Base-by-base conservation (phyloP, 148 eudicot species). In the Rhododendron vialii region DNA sequence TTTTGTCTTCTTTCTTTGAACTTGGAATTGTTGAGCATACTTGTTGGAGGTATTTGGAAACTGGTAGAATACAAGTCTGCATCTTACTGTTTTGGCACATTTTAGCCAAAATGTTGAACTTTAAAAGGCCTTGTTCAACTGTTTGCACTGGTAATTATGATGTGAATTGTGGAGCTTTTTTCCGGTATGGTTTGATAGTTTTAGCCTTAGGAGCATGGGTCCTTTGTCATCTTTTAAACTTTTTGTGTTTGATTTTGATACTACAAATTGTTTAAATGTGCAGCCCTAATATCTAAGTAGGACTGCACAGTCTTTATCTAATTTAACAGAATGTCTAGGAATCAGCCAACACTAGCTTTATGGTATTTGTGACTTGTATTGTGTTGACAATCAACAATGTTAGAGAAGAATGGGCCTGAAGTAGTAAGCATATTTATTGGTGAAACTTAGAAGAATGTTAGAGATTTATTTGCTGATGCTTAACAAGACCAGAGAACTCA, bases 401-500 rank as follows among this genome's bases (percentile, higher is more conserved):
- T 86, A 93, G 99, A 84, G 99, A 97, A 48, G 82, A 98, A 98
- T 92, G 99, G 99, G 81, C 98, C 99, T 88, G 98, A 98, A 90
- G 98, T 98, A 24, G 87, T 98, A 83, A 98, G 98, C 90, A 98
- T 95, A 87, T 98, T 94, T 91, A 98, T 98, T 92, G 98, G 99
- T 88, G 99, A 98, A 89, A 95, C 98, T 86, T 98, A 98, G 90
- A 98, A 98, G 90, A 98, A 98, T 86, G 98, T 95, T 85, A 93
- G 99, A 82, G 98, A 98, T 91, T 89, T 98, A 85, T 98, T 98
- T 93, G 99, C 98, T 89, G 99, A 98, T 92, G 99, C 98, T 85
- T 98, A 98, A 89, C 92, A 93, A 28, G 99, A 98, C 78, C 99
- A 98, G 84, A 95, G 92, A 91, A 89, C 93, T 83, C 84, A 89